A percentile compares a stretch with the other conserved stretches of the same genome.
Evolutionary conservation across 225 moss, liverwort and hornwort species (phyloP).

Genomic region (Anthoceros angustus): DNA sequence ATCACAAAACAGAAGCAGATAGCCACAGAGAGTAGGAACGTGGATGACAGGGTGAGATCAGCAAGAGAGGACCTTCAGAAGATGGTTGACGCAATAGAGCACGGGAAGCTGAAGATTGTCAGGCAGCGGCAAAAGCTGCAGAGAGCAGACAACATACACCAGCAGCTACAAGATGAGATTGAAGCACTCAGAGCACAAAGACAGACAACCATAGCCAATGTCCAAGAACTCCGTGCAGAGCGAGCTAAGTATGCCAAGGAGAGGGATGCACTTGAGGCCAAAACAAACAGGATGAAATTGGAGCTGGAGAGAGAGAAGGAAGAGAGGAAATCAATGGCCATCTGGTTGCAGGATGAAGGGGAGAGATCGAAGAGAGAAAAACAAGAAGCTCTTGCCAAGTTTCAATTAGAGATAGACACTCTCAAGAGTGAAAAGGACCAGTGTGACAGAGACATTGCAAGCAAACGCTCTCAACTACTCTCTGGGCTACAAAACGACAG

Average conservation of each 20-base stretch:
- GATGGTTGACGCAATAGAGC: not conserved
- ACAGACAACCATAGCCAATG: not conserved
- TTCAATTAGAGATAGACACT: not conserved
- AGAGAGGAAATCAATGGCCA: not conserved
- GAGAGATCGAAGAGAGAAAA: not conserved
- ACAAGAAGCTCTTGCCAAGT: not conserved
- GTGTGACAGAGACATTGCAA: not conserved
- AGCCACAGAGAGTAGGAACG: not conserved
- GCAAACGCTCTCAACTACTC: not conserved
- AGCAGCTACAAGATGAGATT: not conserved
- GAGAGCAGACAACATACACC: not conserved
- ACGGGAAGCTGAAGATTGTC: not conserved
- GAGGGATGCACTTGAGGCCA: not conserved
- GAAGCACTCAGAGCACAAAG: not conserved
- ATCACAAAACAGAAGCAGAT: not conserved
- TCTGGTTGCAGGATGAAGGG: not conserved
- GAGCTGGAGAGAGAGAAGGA: not conserved
- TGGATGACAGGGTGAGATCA: not conserved
- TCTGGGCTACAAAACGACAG: not conserved
- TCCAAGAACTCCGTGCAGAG: not conserved
- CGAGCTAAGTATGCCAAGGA: not conserved
- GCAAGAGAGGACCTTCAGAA: not conserved
- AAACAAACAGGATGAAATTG: not conserved
- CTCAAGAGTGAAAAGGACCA: not conserved
- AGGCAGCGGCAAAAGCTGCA: slow-evolving; percentile 1